Conservation (phyloP, 1,284 basidiomycete species). For the Stereum hirsutum region DNA sequence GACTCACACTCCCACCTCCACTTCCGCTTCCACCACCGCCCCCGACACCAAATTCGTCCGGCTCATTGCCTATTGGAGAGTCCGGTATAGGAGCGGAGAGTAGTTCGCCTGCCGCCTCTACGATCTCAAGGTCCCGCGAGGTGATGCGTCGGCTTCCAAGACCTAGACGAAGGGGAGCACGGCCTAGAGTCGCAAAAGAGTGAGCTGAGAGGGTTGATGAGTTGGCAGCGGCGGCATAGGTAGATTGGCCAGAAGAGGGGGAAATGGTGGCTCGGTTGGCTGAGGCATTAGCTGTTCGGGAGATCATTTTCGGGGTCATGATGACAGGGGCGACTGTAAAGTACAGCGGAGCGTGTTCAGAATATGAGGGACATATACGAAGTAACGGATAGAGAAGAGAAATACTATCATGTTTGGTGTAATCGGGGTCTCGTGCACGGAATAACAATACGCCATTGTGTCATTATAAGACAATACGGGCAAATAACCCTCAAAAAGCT, state of each 20-base stretch:
- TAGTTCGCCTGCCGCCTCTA: constrained; percentile 74
- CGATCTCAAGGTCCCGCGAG: constrained; percentile 75
- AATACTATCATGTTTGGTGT: no score
- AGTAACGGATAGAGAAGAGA: no score
- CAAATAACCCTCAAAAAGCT: no score
- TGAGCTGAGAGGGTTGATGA: no score
- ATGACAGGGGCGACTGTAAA: constrained; percentile 76
- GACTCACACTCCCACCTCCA: constrained; percentile 51
- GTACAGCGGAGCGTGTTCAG: not conserved
- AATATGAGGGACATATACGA: not conserved
- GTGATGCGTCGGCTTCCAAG: constrained; percentile 60
- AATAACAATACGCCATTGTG: no score
- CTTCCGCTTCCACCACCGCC: constrained; percentile 23
- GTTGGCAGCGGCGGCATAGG: no score
- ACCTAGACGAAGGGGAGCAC: constrained; percentile 62
- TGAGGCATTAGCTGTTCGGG: constrained; percentile 51
- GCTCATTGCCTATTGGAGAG: constrained; percentile 23
- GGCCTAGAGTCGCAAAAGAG: constrained; percentile 67
- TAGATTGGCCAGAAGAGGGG: no score
- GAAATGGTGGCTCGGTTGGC: no score
- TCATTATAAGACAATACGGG: no score
- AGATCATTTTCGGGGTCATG: constrained; percentile 81
- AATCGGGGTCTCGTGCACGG: no score
- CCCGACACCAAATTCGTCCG: not conserved
- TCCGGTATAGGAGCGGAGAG: constrained; percentile 50